Percentiles rank a stretch among this genome's conserved stretches.
These are phyloP conservation scores for Populus tremula DNA, from an alignment of 345 rosid species.

Conservation along the genomic window DNA sequence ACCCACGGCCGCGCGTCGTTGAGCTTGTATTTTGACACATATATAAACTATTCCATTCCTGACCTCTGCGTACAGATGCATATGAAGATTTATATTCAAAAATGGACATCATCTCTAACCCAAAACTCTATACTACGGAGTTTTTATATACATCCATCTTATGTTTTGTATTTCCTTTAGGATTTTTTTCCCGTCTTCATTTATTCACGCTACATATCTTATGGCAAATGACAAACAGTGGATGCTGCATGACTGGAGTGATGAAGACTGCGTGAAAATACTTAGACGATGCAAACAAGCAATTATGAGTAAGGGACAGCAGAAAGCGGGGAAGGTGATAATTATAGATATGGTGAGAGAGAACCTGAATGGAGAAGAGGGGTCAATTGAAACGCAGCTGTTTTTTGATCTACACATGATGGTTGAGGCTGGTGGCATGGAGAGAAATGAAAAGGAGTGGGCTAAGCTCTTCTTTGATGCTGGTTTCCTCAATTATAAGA, in stretches of 20 bases:
- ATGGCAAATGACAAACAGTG: neutral
- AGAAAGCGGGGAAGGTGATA: neutral
- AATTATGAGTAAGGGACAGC: neutral
- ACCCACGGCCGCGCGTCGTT: too few relatives aligned
- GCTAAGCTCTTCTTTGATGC: constrained; percentile 25
- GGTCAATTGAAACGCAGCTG: constrained; percentile 14
- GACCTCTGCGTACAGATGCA: too few relatives aligned
- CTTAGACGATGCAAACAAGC: constrained; percentile 9
- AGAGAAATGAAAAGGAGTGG: constrained; percentile 23
- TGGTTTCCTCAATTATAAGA: constrained; percentile 27
- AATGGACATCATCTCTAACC: too few relatives aligned
- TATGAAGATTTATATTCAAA: too few relatives aligned
- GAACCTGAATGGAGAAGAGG: neutral
- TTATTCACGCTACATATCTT: too few relatives aligned
- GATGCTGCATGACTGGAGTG: constrained; percentile 13
- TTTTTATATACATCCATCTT: too few relatives aligned
- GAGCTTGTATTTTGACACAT: too few relatives aligned
- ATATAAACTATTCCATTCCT: too few relatives aligned
- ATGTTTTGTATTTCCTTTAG: too few relatives aligned
- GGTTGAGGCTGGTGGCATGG: neutral
- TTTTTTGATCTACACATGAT: constrained; percentile 16
- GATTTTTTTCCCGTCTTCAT: too few relatives aligned
- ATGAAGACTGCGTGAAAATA: constrained; percentile 9
- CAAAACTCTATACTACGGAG: too few relatives aligned
- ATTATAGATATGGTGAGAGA: neutral